Conservation (phyloP, 331 rosid genomes). For the Phaseolus coccineus region DNA sequence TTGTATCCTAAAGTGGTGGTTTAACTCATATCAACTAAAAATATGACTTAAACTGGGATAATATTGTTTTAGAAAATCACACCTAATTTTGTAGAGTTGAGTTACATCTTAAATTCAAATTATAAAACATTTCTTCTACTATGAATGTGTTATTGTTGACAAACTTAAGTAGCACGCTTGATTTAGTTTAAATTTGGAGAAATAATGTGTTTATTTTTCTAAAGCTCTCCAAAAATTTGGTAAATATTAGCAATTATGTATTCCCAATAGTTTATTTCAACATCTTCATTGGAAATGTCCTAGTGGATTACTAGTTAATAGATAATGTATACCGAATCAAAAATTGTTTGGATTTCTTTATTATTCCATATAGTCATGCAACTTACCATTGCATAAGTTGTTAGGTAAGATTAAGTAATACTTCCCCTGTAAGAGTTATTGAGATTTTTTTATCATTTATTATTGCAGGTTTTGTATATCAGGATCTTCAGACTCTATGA, state of each 20-base stretch:
- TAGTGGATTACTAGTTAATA: conserved; percentile 3
- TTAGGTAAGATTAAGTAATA: conserved; percentile 20
- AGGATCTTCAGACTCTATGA: conserved; percentile 92
- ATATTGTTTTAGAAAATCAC: too few relatives aligned
- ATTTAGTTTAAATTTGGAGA: background rate
- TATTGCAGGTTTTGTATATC: conserved; percentile 80
- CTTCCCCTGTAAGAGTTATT: background rate
- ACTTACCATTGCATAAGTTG: background rate
- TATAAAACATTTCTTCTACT: conserved; percentile 18
- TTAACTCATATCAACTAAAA: too few relatives aligned
- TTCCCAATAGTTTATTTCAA: background rate
- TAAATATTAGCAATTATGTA: background rate
- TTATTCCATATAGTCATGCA: background rate
- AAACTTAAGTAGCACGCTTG: conserved; percentile 4
- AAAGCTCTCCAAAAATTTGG: background rate
- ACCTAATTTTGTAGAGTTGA: too few relatives aligned
- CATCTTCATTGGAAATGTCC: conserved; percentile 2
- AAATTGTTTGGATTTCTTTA: background rate
- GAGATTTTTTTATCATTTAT: conserved; percentile 30
- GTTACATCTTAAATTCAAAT: too few relatives aligned
- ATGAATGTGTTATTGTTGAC: conserved; percentile 23
- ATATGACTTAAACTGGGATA: too few relatives aligned
- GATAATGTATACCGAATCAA: background rate
- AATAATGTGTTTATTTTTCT: background rate
- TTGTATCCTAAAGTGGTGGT: too few relatives aligned